These are phyloP conservation scores for Arctium lappa DNA, from an alignment of 129 eudicot genomes.

Conservation along the genomic window DNA sequence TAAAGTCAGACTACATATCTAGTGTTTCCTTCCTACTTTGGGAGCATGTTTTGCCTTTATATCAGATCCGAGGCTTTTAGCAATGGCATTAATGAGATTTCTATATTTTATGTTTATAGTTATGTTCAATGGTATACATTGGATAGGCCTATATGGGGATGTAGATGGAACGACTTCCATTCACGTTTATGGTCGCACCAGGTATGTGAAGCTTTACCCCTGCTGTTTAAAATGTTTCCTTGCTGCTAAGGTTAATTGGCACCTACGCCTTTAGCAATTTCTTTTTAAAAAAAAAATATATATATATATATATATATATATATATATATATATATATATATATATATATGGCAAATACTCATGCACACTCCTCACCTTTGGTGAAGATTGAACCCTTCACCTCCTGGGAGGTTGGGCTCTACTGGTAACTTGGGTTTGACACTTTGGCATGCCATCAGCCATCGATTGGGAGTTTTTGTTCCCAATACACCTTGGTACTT, in stretches of 20 bases:
- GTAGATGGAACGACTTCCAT: background rate
- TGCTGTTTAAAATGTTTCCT: background rate
- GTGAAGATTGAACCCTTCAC: too few species aligned
- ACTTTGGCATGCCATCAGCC: too few species aligned
- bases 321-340: too few species aligned
- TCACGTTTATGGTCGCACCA: background rate
- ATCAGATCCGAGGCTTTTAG: background rate
- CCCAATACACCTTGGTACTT: too few species aligned
- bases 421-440: too few species aligned
- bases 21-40: background rate
- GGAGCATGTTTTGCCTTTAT: background rate
- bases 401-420: too few species aligned
- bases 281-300: too few species aligned
- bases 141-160: background rate
- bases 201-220: slow-evolving; percentile 7
- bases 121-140: background rate
- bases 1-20: background rate
- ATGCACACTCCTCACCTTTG: too few species aligned
- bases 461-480: too few species aligned
- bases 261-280: background rate
- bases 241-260: background rate
- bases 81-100: background rate
- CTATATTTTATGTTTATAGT: slow-evolving; percentile 4
- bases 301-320: too few species aligned
- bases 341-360: background rate